Conservation (phyloP, 768 basidiomycete species). For the Podaxis rugospora region DNA sequence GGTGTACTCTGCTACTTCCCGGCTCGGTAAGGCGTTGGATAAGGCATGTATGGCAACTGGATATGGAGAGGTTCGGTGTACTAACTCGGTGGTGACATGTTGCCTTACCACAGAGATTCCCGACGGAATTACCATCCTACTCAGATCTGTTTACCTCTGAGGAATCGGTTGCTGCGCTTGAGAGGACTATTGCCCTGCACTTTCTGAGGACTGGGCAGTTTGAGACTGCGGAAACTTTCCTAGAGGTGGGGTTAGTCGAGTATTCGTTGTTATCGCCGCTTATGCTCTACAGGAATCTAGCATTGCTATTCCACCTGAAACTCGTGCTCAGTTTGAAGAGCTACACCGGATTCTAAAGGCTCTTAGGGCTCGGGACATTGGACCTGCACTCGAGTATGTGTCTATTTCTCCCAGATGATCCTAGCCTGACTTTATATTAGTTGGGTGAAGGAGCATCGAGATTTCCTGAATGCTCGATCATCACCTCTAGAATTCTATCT, state of each 20-base stretch:
- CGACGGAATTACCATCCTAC: conserved; percentile 58
- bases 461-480: conserved; percentile 61
- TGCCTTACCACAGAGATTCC: conserved; percentile 45
- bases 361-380: conserved; percentile 60
- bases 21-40: conserved; percentile 83
- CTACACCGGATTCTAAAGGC: conserved; percentile 70
- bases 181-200: conserved; percentile 70
- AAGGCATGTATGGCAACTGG: conserved; percentile 54
- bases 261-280: background rate
- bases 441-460: conserved; percentile 69
- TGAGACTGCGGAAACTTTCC: conserved; percentile 68
- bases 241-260: conserved; percentile 46
- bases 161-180: conserved; percentile 55
- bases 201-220: conserved; percentile 81
- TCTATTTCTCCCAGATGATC: background rate
- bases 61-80: background rate
- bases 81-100: background rate
- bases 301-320: conserved; percentile 47
- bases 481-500: conserved; percentile 88
- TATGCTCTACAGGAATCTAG: conserved; percentile 54
- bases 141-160: conserved; percentile 62
- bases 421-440: conserved; percentile 33
- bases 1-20: conserved; percentile 69
- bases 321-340: conserved; percentile 57
- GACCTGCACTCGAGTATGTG: conserved; percentile 70